Conservation (phyloP, 768 basidiomycete genomes). For the Cystobasidium onofrii region DNA sequence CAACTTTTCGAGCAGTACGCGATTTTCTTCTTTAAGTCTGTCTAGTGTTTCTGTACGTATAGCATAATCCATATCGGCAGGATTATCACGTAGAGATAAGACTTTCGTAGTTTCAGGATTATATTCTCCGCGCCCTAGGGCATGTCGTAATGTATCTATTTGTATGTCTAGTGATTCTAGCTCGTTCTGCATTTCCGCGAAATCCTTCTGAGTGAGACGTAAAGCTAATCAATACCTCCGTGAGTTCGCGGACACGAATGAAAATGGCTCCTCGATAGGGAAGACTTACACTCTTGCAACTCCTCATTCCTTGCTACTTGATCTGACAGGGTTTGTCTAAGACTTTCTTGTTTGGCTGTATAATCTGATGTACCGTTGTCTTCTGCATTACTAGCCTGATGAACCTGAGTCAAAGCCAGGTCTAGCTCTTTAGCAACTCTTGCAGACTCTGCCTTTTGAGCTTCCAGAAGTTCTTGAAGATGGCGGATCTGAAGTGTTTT, state of each 20-base stretch:
- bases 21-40: constrained; percentile 70
- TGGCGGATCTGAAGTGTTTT: constrained; percentile 24
- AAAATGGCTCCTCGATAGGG: neutral
- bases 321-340: constrained; percentile 6
- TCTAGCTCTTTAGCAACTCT: neutral
- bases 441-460: constrained; percentile 11
- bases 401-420: neutral
- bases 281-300: constrained; percentile 22
- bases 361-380: neutral
- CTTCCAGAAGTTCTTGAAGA: constrained; percentile 27
- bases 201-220: constrained; percentile 1
- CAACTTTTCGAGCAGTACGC: constrained; percentile 63
- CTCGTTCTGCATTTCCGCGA: constrained; percentile 21
- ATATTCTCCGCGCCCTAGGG: constrained; percentile 40
- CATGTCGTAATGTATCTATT: constrained; percentile 37
- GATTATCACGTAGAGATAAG: constrained; percentile 54
- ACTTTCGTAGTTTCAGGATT: constrained; percentile 39
- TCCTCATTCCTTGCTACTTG: constrained; percentile 15
- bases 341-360: neutral
- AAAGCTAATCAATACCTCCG: constrained; percentile 14
- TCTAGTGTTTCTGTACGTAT: constrained; percentile 67
- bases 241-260: neutral
- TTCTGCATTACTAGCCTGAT: neutral
- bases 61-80: constrained; percentile 72
- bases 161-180: constrained; percentile 37